Evolutionary conservation across 768 basidiomycete species (phyloP).

Genomic region (Pleurotus citrinopileatus): DNA sequence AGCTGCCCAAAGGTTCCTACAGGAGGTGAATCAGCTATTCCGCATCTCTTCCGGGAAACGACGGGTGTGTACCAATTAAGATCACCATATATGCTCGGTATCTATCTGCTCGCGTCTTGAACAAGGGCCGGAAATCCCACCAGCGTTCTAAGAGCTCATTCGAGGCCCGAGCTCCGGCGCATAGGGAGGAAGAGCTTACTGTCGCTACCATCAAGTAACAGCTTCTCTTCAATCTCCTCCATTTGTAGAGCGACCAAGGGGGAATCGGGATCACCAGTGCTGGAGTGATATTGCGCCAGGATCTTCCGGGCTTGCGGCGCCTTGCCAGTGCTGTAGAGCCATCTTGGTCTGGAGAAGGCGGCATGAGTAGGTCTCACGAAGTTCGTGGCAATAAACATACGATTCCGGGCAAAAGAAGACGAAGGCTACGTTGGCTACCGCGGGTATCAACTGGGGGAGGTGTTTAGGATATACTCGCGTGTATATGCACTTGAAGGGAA

Average conservation of each 20-base stretch:
- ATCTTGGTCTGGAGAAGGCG: slow-evolving; percentile 38
- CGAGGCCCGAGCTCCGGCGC: background rate
- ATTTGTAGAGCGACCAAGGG: slow-evolving; percentile 51
- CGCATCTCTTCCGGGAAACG: background rate
- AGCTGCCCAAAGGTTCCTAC: slow-evolving; percentile 37
- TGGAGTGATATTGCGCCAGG: slow-evolving; percentile 47
- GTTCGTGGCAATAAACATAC: slow-evolving; percentile 21
- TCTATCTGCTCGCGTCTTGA: slow-evolving; percentile 41
- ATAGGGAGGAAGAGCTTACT: slow-evolving; percentile 27
- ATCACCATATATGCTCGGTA: slow-evolving; percentile 50
- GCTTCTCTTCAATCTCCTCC: slow-evolving; percentile 50
- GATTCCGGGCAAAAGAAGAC: slow-evolving; percentile 51
- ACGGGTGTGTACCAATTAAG: slow-evolving; percentile 34
- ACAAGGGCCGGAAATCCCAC: slow-evolving; percentile 56
- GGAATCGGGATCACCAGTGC: slow-evolving; percentile 41
- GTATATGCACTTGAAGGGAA: too few species aligned
- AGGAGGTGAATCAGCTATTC: background rate
- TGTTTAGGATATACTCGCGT: too few species aligned
- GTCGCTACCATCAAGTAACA: slow-evolving; percentile 42
- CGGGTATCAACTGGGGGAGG: slow-evolving; percentile 35
- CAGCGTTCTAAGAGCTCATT: slow-evolving; percentile 30
- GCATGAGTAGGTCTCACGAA: background rate
- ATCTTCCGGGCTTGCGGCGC: slow-evolving; percentile 38
- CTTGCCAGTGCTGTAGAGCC: slow-evolving; percentile 49
- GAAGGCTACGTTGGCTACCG: slow-evolving; percentile 43